phyloP scores from a whole-genome alignment of 1,284 basidiomycete genomes.

The Ganoderma resinaceum region DNA sequence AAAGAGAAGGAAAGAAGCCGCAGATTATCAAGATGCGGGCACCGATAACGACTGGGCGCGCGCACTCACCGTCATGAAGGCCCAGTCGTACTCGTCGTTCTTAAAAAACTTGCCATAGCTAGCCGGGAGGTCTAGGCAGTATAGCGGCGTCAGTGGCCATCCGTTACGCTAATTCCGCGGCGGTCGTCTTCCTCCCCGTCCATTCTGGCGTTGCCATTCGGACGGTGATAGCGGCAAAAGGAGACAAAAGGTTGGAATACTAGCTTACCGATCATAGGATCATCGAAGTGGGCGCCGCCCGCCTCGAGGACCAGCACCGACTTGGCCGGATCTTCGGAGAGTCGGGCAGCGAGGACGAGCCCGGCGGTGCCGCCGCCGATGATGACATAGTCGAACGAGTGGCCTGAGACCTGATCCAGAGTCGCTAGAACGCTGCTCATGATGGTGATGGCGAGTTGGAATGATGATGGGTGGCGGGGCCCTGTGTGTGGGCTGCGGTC shows the following conservation, averaged over 20 bases:
- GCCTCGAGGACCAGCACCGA: constrained; percentile 51
- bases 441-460: not conserved
- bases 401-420: constrained; percentile 17
- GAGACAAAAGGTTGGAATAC: not conserved
- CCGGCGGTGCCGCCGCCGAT: constrained; percentile 35
- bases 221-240: not conserved
- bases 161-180: not conserved
- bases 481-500: not conserved
- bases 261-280: constrained; percentile 35
- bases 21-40: not conserved
- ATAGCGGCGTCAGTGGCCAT: not conserved
- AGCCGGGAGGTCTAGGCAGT: constrained; percentile 13
- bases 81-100: constrained; percentile 19
- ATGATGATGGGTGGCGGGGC: not conserved
- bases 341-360: constrained; percentile 35
- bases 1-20: not conserved
- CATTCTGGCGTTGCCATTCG: no score
- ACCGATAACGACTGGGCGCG: not conserved
- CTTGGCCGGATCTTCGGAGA: constrained; percentile 36
- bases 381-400: constrained; percentile 34
- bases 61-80: constrained; percentile 18
- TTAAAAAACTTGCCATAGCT: constrained; percentile 16
- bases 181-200: not conserved
- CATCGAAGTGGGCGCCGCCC: constrained; percentile 42
- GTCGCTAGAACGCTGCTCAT: constrained; percentile 18